These are phyloP conservation scores for Fusarium pseudoanthophilum DNA, from an alignment of 2,329 filamentous ascomycete species.

Conservation along the genomic window DNA sequence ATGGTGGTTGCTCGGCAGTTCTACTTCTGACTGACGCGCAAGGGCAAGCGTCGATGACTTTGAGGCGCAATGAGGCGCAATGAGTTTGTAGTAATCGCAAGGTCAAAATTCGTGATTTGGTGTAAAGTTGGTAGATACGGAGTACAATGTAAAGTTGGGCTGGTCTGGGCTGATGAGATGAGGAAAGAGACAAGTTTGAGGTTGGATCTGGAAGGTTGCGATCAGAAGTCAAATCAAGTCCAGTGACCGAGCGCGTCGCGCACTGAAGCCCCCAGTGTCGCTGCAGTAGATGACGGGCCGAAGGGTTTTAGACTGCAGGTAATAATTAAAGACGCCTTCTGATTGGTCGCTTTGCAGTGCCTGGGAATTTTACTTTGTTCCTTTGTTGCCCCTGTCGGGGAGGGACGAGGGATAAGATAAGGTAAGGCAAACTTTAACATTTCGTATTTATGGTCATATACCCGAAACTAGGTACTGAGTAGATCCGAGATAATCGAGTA, in stretches of 20 bases:
- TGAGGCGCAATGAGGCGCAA: neutral
- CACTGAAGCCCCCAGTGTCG: conserved; percentile 13
- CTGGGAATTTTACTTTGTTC: neutral
- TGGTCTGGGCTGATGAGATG: conserved; percentile 12
- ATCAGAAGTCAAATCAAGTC: conserved; percentile 26
- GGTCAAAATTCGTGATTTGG: neutral
- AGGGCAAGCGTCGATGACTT: neutral
- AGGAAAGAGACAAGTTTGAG: neutral
- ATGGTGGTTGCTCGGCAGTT: conserved; percentile 6
- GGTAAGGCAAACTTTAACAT: neutral
- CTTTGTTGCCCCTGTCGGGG: conserved; percentile 11
- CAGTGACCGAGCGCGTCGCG: conserved; percentile 27
- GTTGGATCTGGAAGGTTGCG: conserved; percentile 6
- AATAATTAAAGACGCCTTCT: conserved; percentile 1
- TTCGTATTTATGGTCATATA: neutral
- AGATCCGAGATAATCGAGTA: conserved; percentile 6
- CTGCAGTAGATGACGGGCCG: conserved; percentile 14
- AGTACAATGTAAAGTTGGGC: neutral
- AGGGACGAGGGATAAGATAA: neutral
- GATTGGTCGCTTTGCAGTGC: conserved; percentile 20
- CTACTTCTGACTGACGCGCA: conserved; percentile 14
- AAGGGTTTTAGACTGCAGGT: conserved; percentile 31
- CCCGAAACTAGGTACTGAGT: neutral
- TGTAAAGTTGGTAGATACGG: neutral
- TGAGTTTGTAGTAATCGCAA: neutral